Conservation (phyloP, 2,329 filamentous ascomycete species). For the Thielaviopsis euricoi region DNA sequence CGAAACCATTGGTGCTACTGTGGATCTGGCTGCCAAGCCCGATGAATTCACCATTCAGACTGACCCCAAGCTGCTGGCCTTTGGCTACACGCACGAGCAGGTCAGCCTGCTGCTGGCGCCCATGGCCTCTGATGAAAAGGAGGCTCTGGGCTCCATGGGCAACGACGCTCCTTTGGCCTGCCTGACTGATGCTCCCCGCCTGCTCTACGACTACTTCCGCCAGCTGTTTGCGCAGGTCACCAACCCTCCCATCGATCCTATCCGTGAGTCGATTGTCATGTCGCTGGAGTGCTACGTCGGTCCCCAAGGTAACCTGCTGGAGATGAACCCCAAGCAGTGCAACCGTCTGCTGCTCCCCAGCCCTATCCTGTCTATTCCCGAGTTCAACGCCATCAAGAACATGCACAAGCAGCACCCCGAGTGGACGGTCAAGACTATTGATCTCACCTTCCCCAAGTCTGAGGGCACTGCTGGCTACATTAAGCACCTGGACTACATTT, state of each 20-base stretch:
- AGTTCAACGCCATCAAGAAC: constrained; percentile 76
- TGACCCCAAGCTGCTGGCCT: constrained; percentile 69
- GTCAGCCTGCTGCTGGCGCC: constrained; percentile 80
- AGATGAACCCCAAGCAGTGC: constrained; percentile 86
- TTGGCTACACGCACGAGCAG: constrained; percentile 91
- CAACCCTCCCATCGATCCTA: constrained; percentile 93
- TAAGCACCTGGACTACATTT: constrained; percentile 75
- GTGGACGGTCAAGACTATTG: constrained; percentile 82
- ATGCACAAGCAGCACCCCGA: constrained; percentile 54
- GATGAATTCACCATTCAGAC: constrained; percentile 60
- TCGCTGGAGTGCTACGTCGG: constrained; percentile 92
- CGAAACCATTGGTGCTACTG: constrained; percentile 38
- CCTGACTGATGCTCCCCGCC: constrained; percentile 71
- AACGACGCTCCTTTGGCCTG: constrained; percentile 90
- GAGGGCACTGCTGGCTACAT: constrained; percentile 74
- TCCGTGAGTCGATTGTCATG: constrained; percentile 96
- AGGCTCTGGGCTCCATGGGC: constrained; percentile 93
- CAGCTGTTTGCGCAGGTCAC: constrained; percentile 97
- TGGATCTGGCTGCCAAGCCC: constrained; percentile 51
- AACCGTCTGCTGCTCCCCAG: constrained; percentile 72
- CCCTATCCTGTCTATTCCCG: constrained; percentile 73
- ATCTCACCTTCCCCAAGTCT: constrained; percentile 81
- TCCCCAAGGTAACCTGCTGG: constrained; percentile 83
- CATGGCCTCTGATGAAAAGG: constrained; percentile 95
- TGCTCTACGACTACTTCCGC: constrained; percentile 92